Evolutionary conservation across 257 asterid genomes (phyloP).

Genomic region (Solanum bulbocastanum): DNA sequence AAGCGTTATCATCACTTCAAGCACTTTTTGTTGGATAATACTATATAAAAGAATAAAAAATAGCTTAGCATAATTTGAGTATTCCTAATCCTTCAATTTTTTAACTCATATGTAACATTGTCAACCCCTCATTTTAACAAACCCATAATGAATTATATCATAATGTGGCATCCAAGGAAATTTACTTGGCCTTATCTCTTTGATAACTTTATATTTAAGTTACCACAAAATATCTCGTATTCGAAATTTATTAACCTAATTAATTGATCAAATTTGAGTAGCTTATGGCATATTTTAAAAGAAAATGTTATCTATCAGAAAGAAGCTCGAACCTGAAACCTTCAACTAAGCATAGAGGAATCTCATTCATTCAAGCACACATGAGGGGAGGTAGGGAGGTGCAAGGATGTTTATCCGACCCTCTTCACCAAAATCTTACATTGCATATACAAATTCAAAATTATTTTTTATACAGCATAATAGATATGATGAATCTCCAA

Average conservation of each 20-base stretch:
- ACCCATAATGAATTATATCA: constrained; percentile 17
- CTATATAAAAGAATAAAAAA: constrained; percentile 21
- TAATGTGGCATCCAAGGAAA: constrained; percentile 35
- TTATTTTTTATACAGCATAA: not conserved
- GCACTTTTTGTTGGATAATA: constrained; percentile 27
- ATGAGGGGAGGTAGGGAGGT: not conserved
- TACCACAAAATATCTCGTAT: not conserved
- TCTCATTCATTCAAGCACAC: not conserved
- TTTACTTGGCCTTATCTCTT: constrained; percentile 24
- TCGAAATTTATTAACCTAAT: not conserved
- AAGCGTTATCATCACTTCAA: constrained; percentile 17
- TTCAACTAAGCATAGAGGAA: not conserved
- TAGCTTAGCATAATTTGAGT: constrained; percentile 29
- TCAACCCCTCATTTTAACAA: constrained; percentile 43
- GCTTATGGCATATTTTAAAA: not conserved
- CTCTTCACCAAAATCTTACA: not conserved
- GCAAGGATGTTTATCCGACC: not conserved
- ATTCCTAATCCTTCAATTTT: constrained; percentile 22
- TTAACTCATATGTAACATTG: constrained; percentile 17
- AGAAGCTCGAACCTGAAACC: not conserved
- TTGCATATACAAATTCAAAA: not conserved
- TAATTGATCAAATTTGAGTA: not conserved
- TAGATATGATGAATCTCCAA: not conserved
- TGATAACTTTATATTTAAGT: not conserved
- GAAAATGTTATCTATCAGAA: not conserved